Base-by-base conservation (phyloP, 441 rosid species). In the Mallotus japonicus region DNA sequence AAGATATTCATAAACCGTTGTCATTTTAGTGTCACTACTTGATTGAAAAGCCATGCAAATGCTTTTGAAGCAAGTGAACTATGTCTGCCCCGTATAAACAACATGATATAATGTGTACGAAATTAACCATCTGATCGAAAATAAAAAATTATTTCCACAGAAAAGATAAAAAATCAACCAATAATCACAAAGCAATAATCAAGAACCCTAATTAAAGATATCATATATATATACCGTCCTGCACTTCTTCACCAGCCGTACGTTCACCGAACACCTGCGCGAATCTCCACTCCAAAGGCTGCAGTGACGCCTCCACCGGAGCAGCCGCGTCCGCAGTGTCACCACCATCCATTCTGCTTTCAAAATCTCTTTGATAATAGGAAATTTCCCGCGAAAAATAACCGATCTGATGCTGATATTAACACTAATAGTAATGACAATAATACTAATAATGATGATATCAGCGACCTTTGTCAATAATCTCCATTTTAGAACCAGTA, bases 261-360 rank as follows among this genome's bases (percentile, higher is more conserved):
- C 86, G 77, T 64, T 88, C 87, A n/a, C 92, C 92, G 78, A 88
- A 84, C 46, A 84, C 88, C 83, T 88, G 90, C 40, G 87, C 82
- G 76, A 85, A 81, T 73, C 76, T 85, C 92, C 92, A 88, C 51
- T 81, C 83, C 19, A 82, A 77, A 54, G 86, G 85, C 76, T 84
- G 93, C 74, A 81, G 84, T 55, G 83, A 77, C 42, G 73, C 83
- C 62, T 79, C 77, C 53, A 79, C 66, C 57, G 76, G 82, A 58
- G 81, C 79, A 51, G 77, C 78, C 24, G 78, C 77, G 84, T 28
- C 32, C 56, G 73, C 86, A 74, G 80, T 85, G 85, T 76, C 91
- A 70, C 83, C 89, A 64, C 88, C 87, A 80, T 82, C 85, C 92
- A 87, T 87, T 70, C 71, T 49, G 53, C 51, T 60, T 11, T 24